Evolutionary conservation across 148 eudicot genomes (phyloP), one percentile per base, ranked within the genome.

Genomic region (Cornus suecica): DNA sequence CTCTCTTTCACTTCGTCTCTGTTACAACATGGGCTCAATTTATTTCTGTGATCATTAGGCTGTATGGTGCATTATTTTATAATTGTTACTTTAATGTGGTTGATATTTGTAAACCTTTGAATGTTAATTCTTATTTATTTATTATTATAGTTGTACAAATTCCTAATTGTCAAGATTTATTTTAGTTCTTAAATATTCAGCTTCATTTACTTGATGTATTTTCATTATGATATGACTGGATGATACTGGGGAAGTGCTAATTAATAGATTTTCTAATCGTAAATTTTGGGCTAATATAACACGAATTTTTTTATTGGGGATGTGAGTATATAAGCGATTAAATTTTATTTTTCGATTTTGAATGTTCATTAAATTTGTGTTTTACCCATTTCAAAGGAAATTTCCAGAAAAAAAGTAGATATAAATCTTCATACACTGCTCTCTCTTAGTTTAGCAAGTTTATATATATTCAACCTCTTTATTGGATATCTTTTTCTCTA

Each of bases 1-100:
- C 37, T 68, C 62, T 70, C 74, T n/a, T n/a, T 70, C 41, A 37
- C 42, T 70, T 10, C 58, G 61, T 45, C 13, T 58, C 68, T 61
- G 24, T 60, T 24, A 26, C 54, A 48, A 27, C 45, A 31, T 70
- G 56, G 48, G 27, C 31, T 54, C 51, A 29, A 26, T 32, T 68
- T 28, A 28, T 34, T 45, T n/a, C 71, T 66, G 48, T 23, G 66
- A 30, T 30, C 6, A 28, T 41, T 29, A 4, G 14, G 41, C 74
- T 71, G 74, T 62, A 71, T 52, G 30, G 26, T 31, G 10, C 29
- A 69, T 26, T 69, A 16, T 20, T 70, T 56, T 28, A 13, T 13
- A 8, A 28, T 28, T 65, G 13, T 65, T 23, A 5, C 0, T 37
- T 37, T 37, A 6, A 6, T 37, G 42, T 37, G 5, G 5, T 2